Percentiles rank a stretch among this genome's conserved stretches.
Evolutionary conservation across 2,329 filamentous ascomycete genomes (phyloP).

Genomic region (Aspergillus luchuensis): DNA sequence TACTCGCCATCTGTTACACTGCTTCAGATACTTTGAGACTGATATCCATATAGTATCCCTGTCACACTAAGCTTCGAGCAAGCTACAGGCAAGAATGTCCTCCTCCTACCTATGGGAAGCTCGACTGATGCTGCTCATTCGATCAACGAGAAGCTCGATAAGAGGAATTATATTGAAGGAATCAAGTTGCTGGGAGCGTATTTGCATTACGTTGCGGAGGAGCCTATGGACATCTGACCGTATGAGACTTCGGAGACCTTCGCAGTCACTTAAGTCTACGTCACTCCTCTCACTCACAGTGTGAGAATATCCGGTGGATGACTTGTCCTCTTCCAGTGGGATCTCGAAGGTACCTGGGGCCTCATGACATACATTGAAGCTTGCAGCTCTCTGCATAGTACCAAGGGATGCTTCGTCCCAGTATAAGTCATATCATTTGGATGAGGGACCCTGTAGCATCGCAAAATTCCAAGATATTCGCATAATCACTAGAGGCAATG

Average conservation of each 20-base stretch:
- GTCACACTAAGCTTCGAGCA: constrained; percentile 97
- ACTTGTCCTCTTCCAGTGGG: background rate
- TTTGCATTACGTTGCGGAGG: constrained; percentile 91
- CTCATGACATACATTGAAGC: too few relatives aligned
- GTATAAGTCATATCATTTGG: too few relatives aligned
- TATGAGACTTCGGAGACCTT: background rate
- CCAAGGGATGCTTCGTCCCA: too few relatives aligned
- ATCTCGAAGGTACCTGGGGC: too few relatives aligned
- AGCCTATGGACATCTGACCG: constrained; percentile 58
- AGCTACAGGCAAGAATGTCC: constrained; percentile 95
- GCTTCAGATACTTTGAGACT: constrained; percentile 18
- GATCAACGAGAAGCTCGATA: constrained; percentile 98
- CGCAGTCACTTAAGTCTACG: background rate
- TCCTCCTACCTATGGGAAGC: constrained; percentile 94
- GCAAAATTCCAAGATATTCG: background rate
- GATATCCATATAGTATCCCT: constrained; percentile 70
- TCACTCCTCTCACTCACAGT: background rate
- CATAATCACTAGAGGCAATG: background rate
- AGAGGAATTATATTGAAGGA: constrained; percentile 96
- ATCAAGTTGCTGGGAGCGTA: constrained; percentile 95
- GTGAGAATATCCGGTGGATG: background rate
- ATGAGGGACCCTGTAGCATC: background rate
- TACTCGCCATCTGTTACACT: constrained; percentile 6
- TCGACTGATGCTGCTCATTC: constrained; percentile 95
- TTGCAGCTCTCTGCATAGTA: background rate